Percentiles rank a stretch among this genome's conserved stretches.
Conservation (phyloP, 441 rosid species). For the Breynia disticha region DNA sequence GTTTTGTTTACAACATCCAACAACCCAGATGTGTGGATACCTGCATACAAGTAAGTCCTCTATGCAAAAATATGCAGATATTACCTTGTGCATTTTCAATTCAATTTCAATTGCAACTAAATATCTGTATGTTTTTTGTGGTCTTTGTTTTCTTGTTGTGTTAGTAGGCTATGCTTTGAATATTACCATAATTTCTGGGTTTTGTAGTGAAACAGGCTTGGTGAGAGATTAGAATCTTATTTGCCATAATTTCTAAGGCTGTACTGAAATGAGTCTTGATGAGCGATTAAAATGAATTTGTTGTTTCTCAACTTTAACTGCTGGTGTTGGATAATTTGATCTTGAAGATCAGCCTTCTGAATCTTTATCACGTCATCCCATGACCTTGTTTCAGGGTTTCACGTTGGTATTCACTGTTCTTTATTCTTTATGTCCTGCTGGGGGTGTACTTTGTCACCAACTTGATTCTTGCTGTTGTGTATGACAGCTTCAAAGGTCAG, state of each 20-base stretch:
- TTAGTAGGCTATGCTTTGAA: no score
- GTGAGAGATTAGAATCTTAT: no score
- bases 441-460: conserved; percentile 97
- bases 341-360: background rate
- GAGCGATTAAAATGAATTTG: no score
- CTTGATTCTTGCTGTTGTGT: conserved; percentile 95
- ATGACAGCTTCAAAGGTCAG: conserved; percentile 94
- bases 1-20: conserved; percentile 92
- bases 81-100: background rate
- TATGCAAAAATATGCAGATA: conserved; percentile 2
- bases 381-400: conserved; percentile 50
- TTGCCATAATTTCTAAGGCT: no score
- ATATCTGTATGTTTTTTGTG: no score
- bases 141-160: no score
- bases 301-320: no score
- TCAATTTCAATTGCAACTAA: background rate
- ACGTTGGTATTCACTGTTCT: conserved; percentile 81
- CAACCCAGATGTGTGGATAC: conserved; percentile 99
- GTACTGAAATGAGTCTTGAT: no score
- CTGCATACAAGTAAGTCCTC: conserved; percentile 86
- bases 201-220: no score
- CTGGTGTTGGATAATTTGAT: no score
- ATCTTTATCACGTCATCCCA: conserved; percentile 1
- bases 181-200: no score
- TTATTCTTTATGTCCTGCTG: conserved; percentile 69